Percentiles rank a stretch among this genome's conserved stretches.
Conservation (phyloP, 2,329 filamentous ascomycete genomes). For the Falciphora oryzae region DNA sequence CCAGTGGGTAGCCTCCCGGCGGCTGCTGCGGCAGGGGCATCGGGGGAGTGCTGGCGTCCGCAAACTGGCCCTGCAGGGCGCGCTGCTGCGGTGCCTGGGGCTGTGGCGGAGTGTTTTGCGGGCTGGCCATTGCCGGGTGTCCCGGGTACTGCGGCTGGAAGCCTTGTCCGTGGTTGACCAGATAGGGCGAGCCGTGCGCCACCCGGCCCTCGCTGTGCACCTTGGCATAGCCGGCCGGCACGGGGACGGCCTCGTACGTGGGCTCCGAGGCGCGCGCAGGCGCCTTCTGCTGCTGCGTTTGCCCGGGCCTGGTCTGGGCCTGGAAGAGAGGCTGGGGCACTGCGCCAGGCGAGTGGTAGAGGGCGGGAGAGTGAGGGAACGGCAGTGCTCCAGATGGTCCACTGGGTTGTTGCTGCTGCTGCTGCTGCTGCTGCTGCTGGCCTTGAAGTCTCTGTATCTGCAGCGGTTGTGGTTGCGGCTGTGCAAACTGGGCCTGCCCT, state of each 20-base stretch:
- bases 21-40: constrained; percentile 9
- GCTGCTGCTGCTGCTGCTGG: constrained; percentile 7
- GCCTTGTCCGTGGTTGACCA: constrained; percentile 4
- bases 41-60: neutral
- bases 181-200: constrained; percentile 17
- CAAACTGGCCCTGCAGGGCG: neutral
- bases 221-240: constrained; percentile 29
- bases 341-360: constrained; percentile 8
- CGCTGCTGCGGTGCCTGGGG: constrained; percentile 11
- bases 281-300: constrained; percentile 6
- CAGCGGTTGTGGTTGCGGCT: neutral
- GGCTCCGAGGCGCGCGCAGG: constrained; percentile 21
- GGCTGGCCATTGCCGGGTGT: constrained; percentile 11
- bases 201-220: constrained; percentile 31
- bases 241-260: constrained; percentile 31
- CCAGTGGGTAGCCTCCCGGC: neutral
- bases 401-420: neutral
- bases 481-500: neutral
- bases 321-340: constrained; percentile 9
- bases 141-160: constrained; percentile 8
- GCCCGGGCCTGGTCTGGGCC: neutral
- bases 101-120: constrained; percentile 10
- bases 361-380: constrained; percentile 4
- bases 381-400: neutral
- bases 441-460: constrained; percentile 1